Conservation (phyloP, 2,329 filamentous ascomycete species). For the Berkeleyomyces rouxiae region DNA sequence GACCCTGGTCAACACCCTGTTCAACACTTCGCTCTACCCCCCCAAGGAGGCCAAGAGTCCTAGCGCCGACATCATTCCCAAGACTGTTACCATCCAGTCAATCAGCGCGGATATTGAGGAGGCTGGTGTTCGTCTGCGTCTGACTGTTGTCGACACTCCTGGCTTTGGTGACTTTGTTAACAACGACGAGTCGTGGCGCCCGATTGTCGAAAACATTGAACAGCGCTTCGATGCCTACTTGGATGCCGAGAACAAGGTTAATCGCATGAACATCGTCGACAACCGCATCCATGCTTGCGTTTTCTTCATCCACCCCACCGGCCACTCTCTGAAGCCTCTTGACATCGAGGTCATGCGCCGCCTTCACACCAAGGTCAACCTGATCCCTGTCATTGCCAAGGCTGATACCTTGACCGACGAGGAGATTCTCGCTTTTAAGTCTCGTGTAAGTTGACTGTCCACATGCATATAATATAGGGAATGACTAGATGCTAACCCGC, state of each 20-base stretch:
- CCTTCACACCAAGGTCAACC: constrained; percentile 98
- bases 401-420: constrained; percentile 95
- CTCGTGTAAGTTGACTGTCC: constrained; percentile 51
- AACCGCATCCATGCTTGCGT: constrained; percentile 98
- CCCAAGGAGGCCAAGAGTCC: constrained; percentile 97
- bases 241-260: constrained; percentile 99
- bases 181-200: constrained; percentile 98
- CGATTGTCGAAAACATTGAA: constrained; percentile 98
- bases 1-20: constrained; percentile 95
- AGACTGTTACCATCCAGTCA: constrained; percentile 88
- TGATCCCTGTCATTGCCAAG: constrained; percentile 98
- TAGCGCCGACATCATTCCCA: constrained; percentile 94
- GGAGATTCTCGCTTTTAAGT: constrained; percentile 87
- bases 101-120: constrained; percentile 97
- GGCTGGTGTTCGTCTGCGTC: constrained; percentile 85
- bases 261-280: constrained; percentile 99
- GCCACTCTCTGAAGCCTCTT: constrained; percentile 93
- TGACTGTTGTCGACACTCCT: constrained; percentile 95
- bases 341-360: constrained; percentile 99
- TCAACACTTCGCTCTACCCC: constrained; percentile 98
- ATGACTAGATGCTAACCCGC: constrained; percentile 13
- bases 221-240: constrained; percentile 96
- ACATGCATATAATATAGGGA: constrained; percentile 13
- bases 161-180: constrained; percentile 99
- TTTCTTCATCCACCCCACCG: constrained; percentile 98